A percentile compares a stretch with the other conserved stretches of the same genome.
Conservation (phyloP, 2,329 filamentous ascomycete species). For the Diaporthe amygdali region DNA sequence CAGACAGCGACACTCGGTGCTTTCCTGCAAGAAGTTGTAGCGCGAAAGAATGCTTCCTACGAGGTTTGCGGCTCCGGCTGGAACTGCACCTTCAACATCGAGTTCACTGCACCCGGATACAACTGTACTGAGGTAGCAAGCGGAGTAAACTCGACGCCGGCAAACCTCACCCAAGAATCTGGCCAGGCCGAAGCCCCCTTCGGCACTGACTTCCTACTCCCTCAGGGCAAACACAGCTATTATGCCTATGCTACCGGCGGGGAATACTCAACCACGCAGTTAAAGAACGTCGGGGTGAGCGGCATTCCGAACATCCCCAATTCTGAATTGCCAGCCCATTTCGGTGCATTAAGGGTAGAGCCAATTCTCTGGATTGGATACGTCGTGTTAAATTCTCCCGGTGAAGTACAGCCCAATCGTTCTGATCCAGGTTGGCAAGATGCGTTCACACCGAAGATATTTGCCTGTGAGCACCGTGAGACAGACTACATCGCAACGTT, state of each 20-base stretch:
- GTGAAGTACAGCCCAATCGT: conserved; percentile 29
- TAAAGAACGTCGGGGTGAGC: conserved; percentile 33
- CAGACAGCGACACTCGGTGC: conserved; percentile 30
- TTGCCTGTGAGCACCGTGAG: conserved; percentile 45
- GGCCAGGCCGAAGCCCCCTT: conserved; percentile 37
- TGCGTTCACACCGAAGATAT: conserved; percentile 40
- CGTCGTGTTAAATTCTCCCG: conserved; percentile 30
- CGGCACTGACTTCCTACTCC: conserved; percentile 37
- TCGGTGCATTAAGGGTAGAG: conserved; percentile 44
- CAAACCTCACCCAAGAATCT: conserved; percentile 30
- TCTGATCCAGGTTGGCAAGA: conserved; percentile 35
- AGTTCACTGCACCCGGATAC: conserved; percentile 45
- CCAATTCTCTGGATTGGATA: conserved; percentile 47
- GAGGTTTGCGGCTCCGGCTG: conserved; percentile 42
- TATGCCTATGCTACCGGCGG: conserved; percentile 36
- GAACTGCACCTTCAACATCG: conserved; percentile 45
- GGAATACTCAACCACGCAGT: conserved; percentile 39
- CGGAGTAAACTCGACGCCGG: conserved; percentile 34
- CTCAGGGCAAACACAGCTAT: conserved; percentile 40
- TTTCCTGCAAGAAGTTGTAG: conserved; percentile 30
- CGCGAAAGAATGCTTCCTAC: conserved; percentile 36
- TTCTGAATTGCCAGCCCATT: conserved; percentile 31
- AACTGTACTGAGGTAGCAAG: conserved; percentile 41
- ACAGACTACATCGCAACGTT: conserved; percentile 41
- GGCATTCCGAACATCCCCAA: conserved; percentile 38